A percentile compares a stretch with the other conserved stretches of the same genome.
These are phyloP conservation scores for Brassica carinata DNA, from an alignment of 345 rosid genomes.

Conservation along the genomic window DNA sequence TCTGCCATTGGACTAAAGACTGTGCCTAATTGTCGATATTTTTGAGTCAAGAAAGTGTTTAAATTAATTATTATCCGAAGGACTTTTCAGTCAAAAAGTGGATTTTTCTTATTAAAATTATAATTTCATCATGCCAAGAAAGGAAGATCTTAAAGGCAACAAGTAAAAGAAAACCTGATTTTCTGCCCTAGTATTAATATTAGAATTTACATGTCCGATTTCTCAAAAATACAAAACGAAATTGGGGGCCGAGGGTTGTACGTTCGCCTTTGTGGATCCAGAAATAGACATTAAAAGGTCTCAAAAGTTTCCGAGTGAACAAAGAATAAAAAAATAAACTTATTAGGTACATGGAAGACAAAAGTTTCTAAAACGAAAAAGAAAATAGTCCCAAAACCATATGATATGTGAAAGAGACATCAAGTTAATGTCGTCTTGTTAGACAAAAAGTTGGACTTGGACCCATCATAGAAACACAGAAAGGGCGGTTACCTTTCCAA, in stretches of 20 bases:
- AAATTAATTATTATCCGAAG: constrained; percentile 18
- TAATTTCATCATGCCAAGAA: constrained; percentile 49
- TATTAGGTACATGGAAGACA: constrained; percentile 42
- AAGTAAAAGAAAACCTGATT: constrained; percentile 6
- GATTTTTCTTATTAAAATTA: constrained; percentile 33
- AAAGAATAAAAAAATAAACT: constrained; percentile 15
- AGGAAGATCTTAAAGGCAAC: constrained; percentile 37
- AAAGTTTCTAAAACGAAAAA: constrained; percentile 33
- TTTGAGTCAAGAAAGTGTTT: constrained; percentile 35
- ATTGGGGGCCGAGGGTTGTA: constrained; percentile 13
- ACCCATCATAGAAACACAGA: constrained; percentile 40
- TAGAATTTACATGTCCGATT: constrained; percentile 16
- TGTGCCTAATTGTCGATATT: constrained; percentile 14
- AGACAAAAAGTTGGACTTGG: constrained; percentile 44
- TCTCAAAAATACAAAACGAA: constrained; percentile 21
- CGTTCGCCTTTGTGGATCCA: constrained; percentile 40
- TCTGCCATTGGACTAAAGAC: constrained; percentile 14
- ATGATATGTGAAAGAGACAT: constrained; percentile 46
- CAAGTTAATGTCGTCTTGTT: constrained; percentile 44
- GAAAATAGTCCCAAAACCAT: constrained; percentile 32
- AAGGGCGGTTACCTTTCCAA: constrained; percentile 44
- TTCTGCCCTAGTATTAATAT: constrained; percentile 6
- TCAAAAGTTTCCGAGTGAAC: constrained; percentile 30
- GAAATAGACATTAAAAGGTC: constrained; percentile 54
- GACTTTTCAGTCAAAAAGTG: constrained; percentile 49